Evolutionary conservation across 495 filamentous ascomycete genomes (phyloP), one percentile per base, ranked within the genome.

Genomic region (Beverwykella pulmonaria): DNA sequence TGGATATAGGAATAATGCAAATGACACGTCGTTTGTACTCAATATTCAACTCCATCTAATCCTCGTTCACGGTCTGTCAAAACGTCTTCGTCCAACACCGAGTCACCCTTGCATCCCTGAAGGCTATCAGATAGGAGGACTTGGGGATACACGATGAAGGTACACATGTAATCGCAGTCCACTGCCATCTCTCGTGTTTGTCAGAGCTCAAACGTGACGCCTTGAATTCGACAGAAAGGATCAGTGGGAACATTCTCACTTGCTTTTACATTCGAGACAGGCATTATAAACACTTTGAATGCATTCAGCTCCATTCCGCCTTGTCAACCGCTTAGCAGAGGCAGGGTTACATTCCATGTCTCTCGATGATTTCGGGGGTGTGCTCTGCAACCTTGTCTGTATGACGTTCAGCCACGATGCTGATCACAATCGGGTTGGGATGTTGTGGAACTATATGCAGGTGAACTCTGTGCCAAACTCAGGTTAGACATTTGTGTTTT

Each of bases 331-430:
- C 52, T 5, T 15, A n/a, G 7, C 52, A 27, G 10, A 8, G 6
- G 34, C 34, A 46, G 15, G 34, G 54, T 58, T 58, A 58, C 54
- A 58, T 58, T 20, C 52, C 19, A 55, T 29, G 52, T 20, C 29
- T 55, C 48, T 52, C 3, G 22, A 22, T 29, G 3, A 29, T 12
- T 52, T n/a, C 5, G 52, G 5, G 5, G 9, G 32, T 20, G 46
- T 50, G 41, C 34, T 23, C 32, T 60, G 57, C 19, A 50, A 59
- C 56, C 15, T 19, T 29, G 56, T 25, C 56, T 59, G 57, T 32
- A 60, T 60, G 44, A 41, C 55, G 32, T 59, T 59, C 32, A 32
- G 53, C 53, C 15, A 39, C 48, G 19, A 44, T 44, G 19, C 6
- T 44, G 9, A 50, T 27, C 4, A 50, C 19, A n/a, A 26, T 50